Conservation (phyloP, 352 stramenopile species). For the Phytopythium helicoides region DNA sequence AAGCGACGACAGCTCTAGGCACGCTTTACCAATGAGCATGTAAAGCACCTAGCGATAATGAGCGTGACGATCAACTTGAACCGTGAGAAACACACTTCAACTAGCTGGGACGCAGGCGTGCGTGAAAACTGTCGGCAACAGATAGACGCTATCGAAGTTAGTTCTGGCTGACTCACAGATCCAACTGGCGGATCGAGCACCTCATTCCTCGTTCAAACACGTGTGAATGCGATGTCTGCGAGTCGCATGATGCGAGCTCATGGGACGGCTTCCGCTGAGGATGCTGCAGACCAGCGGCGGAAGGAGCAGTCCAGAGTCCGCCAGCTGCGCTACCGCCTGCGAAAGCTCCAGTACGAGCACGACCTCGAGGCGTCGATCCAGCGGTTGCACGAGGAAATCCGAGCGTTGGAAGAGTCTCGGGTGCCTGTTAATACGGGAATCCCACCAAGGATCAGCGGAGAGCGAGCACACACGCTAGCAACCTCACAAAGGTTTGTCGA, state of each 20-base stretch:
- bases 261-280: background rate
- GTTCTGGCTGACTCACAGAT: too few relatives aligned
- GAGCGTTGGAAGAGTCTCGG: conserved; percentile 4
- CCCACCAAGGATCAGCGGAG: background rate
- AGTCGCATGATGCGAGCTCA: background rate
- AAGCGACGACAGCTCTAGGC: too few relatives aligned
- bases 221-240: background rate
- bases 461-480: background rate
- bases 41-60: too few relatives aligned
- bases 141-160: too few relatives aligned
- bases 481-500: conserved; percentile 10
- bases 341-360: conserved; percentile 18
- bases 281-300: background rate
- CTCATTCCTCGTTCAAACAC: too few relatives aligned
- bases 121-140: too few relatives aligned
- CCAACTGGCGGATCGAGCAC: too few relatives aligned
- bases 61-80: too few relatives aligned
- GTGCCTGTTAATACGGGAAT: background rate
- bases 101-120: too few relatives aligned
- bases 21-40: too few relatives aligned
- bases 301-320: conserved; percentile 12
- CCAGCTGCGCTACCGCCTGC: conserved; percentile 24
- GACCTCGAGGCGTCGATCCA: conserved; percentile 8
- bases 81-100: too few relatives aligned
- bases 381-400: conserved; percentile 12